Evolutionary conservation across 257 asterid species (phyloP), one percentile per base, ranked within the genome.

Genomic region (Jacaranda copaia): DNA sequence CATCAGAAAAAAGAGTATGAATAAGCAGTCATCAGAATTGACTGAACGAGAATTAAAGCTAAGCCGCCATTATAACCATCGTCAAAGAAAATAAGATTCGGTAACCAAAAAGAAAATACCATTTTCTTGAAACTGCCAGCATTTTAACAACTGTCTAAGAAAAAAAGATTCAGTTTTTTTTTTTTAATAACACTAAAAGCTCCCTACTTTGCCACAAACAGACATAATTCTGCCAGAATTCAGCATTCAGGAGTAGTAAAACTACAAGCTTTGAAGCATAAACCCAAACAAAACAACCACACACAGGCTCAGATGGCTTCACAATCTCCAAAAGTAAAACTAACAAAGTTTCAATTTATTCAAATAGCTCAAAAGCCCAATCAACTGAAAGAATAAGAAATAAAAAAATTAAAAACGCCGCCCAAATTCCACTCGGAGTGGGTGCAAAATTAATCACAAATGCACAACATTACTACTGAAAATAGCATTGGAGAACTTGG

Each of bases 161-260:
- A n/a, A n/a, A n/a, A n/a, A n/a, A n/a, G n/a, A n/a, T n/a, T n/a
- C n/a, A n/a, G n/a, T n/a, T n/a, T n/a, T n/a, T n/a, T n/a, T n/a
- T n/a, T n/a, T n/a, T n/a, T n/a, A n/a, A n/a, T n/a, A n/a, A 74
- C 48, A 57, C 58, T 25, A 55, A 39, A 79, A 70, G 32, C 35
- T 70, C 74, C 71, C 52, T 63, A 62, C 15, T 74, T 40, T 55
- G 42, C 64, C 10, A 35, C 60, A 45, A 68, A 45, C 38, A 45
- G 5, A 63, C 43, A 60, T 61, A 64, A 18, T 38, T 46, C 73
- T n/a, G 48, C 42, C 20, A 77, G 12, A 70, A 36, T 20, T 60
- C 72, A 61, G 61, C 74, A 55, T 51, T 40, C 40, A 48, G 68
- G 11, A 70, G 10, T 40, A 39, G 52, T 7, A n/a, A 19, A 58